A percentile compares a stretch with the other conserved stretches of the same genome.
Conservation (phyloP, 208 protist genomes). For the Herpetomonas muscarum region DNA sequence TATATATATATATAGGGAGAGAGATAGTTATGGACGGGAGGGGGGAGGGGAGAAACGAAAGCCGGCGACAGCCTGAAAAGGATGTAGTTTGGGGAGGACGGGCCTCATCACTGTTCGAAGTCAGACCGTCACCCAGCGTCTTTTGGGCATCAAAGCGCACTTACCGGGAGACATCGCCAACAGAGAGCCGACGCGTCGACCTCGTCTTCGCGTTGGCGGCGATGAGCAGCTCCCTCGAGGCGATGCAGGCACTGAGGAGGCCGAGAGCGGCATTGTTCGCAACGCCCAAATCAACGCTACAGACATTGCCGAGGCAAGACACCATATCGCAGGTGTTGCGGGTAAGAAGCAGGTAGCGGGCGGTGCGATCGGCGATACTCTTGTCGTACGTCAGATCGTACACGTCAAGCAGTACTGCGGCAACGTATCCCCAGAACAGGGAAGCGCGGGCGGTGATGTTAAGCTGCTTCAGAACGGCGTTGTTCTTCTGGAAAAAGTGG, state of each 20-base stretch:
- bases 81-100: too few species aligned
- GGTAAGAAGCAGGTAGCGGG: slow-evolving; percentile 39
- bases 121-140: too few species aligned
- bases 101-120: too few species aligned
- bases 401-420: slow-evolving; percentile 49
- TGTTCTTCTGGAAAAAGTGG: slow-evolving; percentile 31
- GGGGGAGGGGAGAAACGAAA: neutral
- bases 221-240: slow-evolving; percentile 46
- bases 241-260: slow-evolving; percentile 65
- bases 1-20: slow-evolving; percentile 1
- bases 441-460: slow-evolving; percentile 34
- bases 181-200: neutral
- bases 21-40: neutral
- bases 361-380: slow-evolving; percentile 24
- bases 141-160: neutral
- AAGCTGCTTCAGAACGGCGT: slow-evolving; percentile 22
- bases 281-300: slow-evolving; percentile 33
- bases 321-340: slow-evolving; percentile 75
- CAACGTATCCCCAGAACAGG: slow-evolving; percentile 68
- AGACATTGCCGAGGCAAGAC: slow-evolving; percentile 52
- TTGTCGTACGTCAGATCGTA: slow-evolving; percentile 47
- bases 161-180: slow-evolving; percentile 1
- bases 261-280: slow-evolving; percentile 36
- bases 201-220: slow-evolving; percentile 16
- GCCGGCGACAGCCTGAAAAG: neutral